Evolutionary conservation across 768 basidiomycete genomes (phyloP), one percentile per base, ranked within the genome.

Genomic region (Candolleomyces efflorescens): DNA sequence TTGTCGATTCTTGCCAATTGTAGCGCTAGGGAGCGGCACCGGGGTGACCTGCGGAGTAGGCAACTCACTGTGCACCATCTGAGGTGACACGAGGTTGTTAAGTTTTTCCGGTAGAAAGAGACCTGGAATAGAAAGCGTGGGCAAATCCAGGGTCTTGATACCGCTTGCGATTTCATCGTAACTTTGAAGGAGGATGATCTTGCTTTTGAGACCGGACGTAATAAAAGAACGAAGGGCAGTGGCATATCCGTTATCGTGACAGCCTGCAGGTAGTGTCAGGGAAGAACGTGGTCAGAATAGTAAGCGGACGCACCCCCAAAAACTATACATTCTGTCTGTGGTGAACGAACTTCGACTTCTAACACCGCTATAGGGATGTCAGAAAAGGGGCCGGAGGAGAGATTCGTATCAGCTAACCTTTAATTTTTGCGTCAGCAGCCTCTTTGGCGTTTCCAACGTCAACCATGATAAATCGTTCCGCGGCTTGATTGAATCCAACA

Each of bases 371-470:
- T 11, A 43, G 12, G 17, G 27, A 20, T 48, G n/a, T 60, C 41
- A 51, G 13, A 37, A 24, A n/a, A 37, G n/a, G 26, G 3, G 9
- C 6, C 9, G 32, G 11, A 11, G 53, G 54, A 57, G 32, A 32
- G 32, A 2, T 32, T 59, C 18, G 3, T 44, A 50, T 36, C 27
- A 53, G 53, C 37, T 70, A 69, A 87, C 88, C 85, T 78, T 86
- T 87, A 66, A 90, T 81, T 71, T 90, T 90, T 45, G 83, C 79
- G 68, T 90, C 88, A 26, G 86, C 87, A 3, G 83, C 86, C 75
- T 90, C 88, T 70, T 90, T 90, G 51, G 76, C 81, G 59, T 73
- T 73, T 49, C 88, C 88, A 52, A 86, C 86, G 68, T 90, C 88
- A 36, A 86, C 77, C 70, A 90, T 82, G 50, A 81, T 69, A 66